Base-by-base conservation (phyloP, 2,329 filamentous ascomycete genomes). In the Cordyceps militaris region DNA sequence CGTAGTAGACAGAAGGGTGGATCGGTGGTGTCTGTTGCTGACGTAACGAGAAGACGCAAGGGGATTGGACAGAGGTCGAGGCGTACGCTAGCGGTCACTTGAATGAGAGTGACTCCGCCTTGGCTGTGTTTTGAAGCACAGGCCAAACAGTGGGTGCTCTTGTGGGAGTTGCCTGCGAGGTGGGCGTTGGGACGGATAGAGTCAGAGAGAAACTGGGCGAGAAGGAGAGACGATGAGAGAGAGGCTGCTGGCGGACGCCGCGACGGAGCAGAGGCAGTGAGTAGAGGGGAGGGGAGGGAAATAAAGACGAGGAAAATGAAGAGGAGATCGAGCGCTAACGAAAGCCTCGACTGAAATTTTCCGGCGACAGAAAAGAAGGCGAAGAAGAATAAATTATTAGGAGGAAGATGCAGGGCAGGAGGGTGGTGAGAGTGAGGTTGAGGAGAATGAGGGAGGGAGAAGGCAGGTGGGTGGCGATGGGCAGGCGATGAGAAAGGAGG, bases 281-380 rank as follows among this genome's bases (percentile, higher is more conserved):
- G 30, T 30, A 26, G 42, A 14, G 26, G 32, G 42, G 5, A 50
- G 43, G 36, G 51, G 51, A 57, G 47, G 40, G 23, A 56, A 56
- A 55, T 36, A 40, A 46, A 42, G 58, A 34, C 56, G 50, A 36
- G 59, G 56, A 43, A 56, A 57, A 56, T 30, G 56, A 38, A 58
- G 56, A 58, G 56, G 59, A 60, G 63, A 67, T 68, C 76, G 76
- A 80, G 73, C 71, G 73, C 78, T 79, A 80, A 68, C 70, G 61
- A 80, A 75, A 75, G 73, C 70, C 73, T 75, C 73, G 72, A 73
- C 59, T 60, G 60, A 64, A 46, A 38, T 63, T 59, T 63, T 65
- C 65, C 51, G 58, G 58, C 60, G 44, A 59, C 49, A 63, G 58
- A 59, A 59, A 44, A 48, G 59, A 61, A 43, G 54, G 54, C 54